Evolutionary conservation across 1,139 yeast species (phyloP).

Genomic region (Pichia sp.): DNA sequence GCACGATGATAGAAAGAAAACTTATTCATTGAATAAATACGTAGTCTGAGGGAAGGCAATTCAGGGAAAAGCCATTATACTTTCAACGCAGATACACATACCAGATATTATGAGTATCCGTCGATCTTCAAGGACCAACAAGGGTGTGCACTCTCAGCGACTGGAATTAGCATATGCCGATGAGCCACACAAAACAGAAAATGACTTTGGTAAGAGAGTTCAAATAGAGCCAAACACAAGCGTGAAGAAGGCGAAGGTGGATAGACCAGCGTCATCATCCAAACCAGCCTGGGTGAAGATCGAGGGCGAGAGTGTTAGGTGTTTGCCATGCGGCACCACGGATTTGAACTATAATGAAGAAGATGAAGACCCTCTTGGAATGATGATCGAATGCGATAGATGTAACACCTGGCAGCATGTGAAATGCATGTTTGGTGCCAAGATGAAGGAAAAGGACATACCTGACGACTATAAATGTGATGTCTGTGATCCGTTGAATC

Average conservation of each 20-base stretch:
- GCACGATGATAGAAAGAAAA: not conserved
- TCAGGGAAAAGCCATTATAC: not conserved
- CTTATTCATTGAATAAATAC: too few relatives aligned
- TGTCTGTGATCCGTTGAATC: slow-evolving; percentile 41
- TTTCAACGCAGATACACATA: too few relatives aligned
- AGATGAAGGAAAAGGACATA: slow-evolving; percentile 33
- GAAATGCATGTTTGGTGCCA: slow-evolving; percentile 58
- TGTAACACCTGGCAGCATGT: slow-evolving; percentile 88
- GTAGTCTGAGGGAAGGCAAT: not conserved
- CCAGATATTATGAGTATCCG: slow-evolving; percentile 24
- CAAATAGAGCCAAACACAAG: not conserved
- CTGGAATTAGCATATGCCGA: not conserved
- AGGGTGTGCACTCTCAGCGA: slow-evolving; percentile 34
- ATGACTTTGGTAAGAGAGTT: not conserved
- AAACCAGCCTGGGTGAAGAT: slow-evolving; percentile 7
- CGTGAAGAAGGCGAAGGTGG: not conserved
- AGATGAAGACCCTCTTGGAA: slow-evolving; percentile 56
- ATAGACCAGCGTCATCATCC: not conserved
- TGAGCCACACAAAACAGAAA: slow-evolving; percentile 5
- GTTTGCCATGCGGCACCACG: slow-evolving; percentile 62
- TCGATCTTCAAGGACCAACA: slow-evolving; percentile 41
- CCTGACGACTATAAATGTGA: slow-evolving; percentile 50
- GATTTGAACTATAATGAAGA: slow-evolving; percentile 59
- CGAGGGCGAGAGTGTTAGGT: slow-evolving; percentile 42
- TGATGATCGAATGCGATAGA: slow-evolving; percentile 74